These are phyloP conservation scores for Pugionium cornutum DNA, from an alignment of 345 rosid species.

Conservation along the genomic window DNA sequence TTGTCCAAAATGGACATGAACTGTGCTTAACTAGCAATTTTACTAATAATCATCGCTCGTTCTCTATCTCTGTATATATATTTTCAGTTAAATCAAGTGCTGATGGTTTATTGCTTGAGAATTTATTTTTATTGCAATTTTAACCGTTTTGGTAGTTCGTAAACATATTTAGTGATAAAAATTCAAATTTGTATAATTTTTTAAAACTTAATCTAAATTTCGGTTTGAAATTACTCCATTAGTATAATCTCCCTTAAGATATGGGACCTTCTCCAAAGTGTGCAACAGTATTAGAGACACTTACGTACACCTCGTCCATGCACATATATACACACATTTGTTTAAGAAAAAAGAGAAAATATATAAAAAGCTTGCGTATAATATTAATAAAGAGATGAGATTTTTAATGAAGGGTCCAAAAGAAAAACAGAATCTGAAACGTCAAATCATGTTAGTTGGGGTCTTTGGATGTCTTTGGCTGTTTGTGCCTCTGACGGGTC, in stretches of 20 bases:
- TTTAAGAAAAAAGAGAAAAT: not conserved
- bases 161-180: too few relatives aligned
- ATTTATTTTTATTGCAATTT: too few relatives aligned
- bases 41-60: slow-evolving; percentile 20
- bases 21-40: slow-evolving; percentile 15
- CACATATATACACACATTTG: slow-evolving; percentile 10
- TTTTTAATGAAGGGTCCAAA: slow-evolving; percentile 35
- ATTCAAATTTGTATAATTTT: too few relatives aligned
- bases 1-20: slow-evolving; percentile 16
- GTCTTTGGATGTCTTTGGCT: slow-evolving; percentile 55
- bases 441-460: slow-evolving; percentile 87
- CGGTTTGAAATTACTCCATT: too few relatives aligned
- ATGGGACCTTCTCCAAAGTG: slow-evolving; percentile 12
- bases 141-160: too few relatives aligned
- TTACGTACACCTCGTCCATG: slow-evolving; percentile 42
- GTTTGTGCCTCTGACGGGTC: slow-evolving; percentile 46
- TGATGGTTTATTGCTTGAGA: too few relatives aligned
- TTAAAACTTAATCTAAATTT: too few relatives aligned
- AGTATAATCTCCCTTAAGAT: not conserved
- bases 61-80: not conserved
- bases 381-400: not conserved
- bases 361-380: slow-evolving; percentile 1
- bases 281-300: slow-evolving; percentile 36
- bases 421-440: slow-evolving; percentile 79
- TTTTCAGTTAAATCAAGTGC: too few relatives aligned